Conservation (phyloP, 495 filamentous ascomycete species). For the Aspergillus diversus region DNA sequence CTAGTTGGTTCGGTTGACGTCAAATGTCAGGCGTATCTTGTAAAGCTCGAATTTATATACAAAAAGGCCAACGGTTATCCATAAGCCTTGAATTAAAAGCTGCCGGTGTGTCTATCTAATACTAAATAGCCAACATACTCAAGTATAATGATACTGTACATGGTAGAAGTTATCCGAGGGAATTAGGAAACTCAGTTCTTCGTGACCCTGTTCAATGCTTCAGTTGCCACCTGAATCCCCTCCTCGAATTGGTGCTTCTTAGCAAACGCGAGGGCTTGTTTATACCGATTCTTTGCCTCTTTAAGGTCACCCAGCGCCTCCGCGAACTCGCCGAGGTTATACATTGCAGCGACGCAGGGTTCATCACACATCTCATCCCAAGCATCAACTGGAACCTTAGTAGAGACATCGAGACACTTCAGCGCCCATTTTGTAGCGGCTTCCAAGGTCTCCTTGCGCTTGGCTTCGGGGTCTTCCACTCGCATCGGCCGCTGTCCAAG, state of each 20-base stretch:
- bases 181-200: constrained; percentile 23
- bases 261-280: constrained; percentile 66
- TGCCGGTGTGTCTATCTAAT: no score
- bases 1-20: no score
- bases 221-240: constrained; percentile 61
- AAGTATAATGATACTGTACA: constrained; percentile 2
- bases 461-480: constrained; percentile 52
- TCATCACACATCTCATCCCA: constrained; percentile 80
- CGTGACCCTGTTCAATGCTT: constrained; percentile 47
- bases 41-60: no score
- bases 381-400: constrained; percentile 57
- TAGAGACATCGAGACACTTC: constrained; percentile 68
- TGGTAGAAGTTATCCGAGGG: not conserved
- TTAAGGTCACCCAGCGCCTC: constrained; percentile 64
- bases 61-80: no score
- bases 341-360: constrained; percentile 81
- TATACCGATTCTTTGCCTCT: constrained; percentile 59
- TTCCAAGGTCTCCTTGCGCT: constrained; percentile 55
- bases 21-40: no score
- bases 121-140: not conserved
- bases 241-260: constrained; percentile 65
- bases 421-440: constrained; percentile 73
- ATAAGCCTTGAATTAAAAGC: no score
- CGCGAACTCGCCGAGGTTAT: constrained; percentile 84
- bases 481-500: constrained; percentile 30